These are phyloP conservation scores for Phytophthora brassicae DNA, from an alignment of 352 stramenopile genomes.

Conservation along the genomic window DNA sequence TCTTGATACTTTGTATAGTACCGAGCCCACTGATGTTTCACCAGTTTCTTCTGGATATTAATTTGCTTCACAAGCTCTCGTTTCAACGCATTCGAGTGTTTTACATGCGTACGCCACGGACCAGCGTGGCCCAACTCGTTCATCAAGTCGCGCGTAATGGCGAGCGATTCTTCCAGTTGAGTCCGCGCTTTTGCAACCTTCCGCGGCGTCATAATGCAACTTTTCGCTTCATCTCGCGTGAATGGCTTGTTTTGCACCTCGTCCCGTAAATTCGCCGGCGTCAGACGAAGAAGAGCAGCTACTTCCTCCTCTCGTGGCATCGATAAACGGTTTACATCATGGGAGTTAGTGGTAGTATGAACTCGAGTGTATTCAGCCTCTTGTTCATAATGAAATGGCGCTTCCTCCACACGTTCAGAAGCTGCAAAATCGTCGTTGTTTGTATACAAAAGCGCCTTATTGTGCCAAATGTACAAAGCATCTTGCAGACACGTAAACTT, in stretches of 20 bases:
- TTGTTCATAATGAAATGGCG: slow-evolving; percentile 8
- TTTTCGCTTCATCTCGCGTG: slow-evolving; percentile 33
- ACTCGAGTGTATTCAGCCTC: slow-evolving; percentile 8
- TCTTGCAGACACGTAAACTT: slow-evolving; percentile 85
- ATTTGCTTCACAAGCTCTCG: slow-evolving; percentile 52
- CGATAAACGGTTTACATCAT: no score
- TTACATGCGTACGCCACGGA: slow-evolving; percentile 62
- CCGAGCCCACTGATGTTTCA: slow-evolving; percentile 60
- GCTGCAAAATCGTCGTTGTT: slow-evolving; percentile 51
- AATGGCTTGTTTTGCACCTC: slow-evolving; percentile 39
- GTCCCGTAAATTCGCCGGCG: slow-evolving; percentile 44
- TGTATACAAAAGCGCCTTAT: slow-evolving; percentile 57
- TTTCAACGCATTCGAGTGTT: slow-evolving; percentile 67
- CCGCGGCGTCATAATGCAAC: slow-evolving; percentile 31
- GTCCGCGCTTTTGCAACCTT: slow-evolving; percentile 31
- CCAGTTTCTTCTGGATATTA: slow-evolving; percentile 53
- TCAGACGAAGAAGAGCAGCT: slow-evolving; percentile 40
- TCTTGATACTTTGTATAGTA: slow-evolving; percentile 56
- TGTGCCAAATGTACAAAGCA: slow-evolving; percentile 73
- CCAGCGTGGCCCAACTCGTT: slow-evolving; percentile 55
- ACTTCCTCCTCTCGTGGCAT: slow-evolving; percentile 34
- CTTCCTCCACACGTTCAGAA: slow-evolving; percentile 5
- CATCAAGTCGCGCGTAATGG: slow-evolving; percentile 53
- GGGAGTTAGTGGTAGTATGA: no score
- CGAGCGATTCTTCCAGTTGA: slow-evolving; percentile 53